Base-by-base conservation (phyloP, 805 yeast genomes). In the Gaillardinia entomophila region DNA sequence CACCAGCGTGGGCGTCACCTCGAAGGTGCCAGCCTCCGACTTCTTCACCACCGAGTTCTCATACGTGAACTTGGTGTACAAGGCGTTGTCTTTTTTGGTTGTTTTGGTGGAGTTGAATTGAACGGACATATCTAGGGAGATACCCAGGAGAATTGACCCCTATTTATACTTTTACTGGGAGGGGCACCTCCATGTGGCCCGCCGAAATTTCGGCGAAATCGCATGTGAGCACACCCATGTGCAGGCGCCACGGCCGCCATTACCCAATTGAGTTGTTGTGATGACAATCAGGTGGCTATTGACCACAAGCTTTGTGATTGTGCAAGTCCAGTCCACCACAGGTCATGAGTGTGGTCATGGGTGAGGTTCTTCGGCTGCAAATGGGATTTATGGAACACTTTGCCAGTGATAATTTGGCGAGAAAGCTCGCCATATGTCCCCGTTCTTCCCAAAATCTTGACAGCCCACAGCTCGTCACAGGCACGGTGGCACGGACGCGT, bases 31-130 rank as follows among this genome's bases (percentile, higher is more conserved):
- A 26, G 60, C 66, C 16, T 60, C 61, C 18, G 62, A 53, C 42
- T 69, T 66, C 39, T 75, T 72, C 28, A 86, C 95, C 33, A 71
- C 43, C n/a, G 94, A 81, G 46, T 82, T 85, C 53, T 82, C 83
- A 57, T 82, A 82, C 15, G 75, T 68, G 65, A 78, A 82, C 51
- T 75, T 73, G 36, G 88, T 73, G 46, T 69, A 60, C 41, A 79
- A 68, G 31, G 73, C 68, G 38, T 68, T 65, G 34, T 66, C 77
- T 34, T 68, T 59, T 55, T 68, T 72, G 35, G 52, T 54, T 33
- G 77, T 64, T 42, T 72, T 76, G 53, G 68, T 72, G 30, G 80
- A 71, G 42, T 68, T 60, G 47, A 81, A 82, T 36, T 73, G 58
- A 47, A 80, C 76, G 33, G 55, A 52, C 12, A n/a, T 24, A 6